phyloP scores from a whole-genome alignment of 2,329 filamentous ascomycete species.

The Dactylonectria estremocensis region DNA sequence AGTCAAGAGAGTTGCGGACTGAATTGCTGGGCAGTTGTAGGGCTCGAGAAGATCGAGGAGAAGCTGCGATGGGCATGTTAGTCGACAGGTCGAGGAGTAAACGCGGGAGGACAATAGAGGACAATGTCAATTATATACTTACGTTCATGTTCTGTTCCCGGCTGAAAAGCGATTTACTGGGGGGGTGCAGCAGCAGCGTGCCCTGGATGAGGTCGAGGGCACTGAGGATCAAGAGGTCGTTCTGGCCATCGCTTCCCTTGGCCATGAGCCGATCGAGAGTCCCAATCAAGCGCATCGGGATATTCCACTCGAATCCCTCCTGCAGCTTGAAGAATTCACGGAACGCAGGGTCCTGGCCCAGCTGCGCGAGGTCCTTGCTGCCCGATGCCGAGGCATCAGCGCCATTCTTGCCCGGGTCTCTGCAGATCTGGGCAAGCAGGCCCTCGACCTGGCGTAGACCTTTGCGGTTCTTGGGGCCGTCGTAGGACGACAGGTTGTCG shows the following conservation, averaged over 20 bases:
- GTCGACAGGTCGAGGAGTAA: neutral
- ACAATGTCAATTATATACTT: conserved; percentile 48
- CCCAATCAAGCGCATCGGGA: conserved; percentile 86
- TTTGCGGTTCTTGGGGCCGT: conserved; percentile 91
- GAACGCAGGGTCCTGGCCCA: conserved; percentile 89
- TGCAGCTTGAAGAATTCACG: conserved; percentile 97
- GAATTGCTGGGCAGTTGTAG: conserved; percentile 91
- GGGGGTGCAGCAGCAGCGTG: conserved; percentile 88
- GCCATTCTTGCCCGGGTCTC: conserved; percentile 51
- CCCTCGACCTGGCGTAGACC: conserved; percentile 95
- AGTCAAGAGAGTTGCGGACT: conserved; percentile 90
- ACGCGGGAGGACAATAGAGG: neutral
- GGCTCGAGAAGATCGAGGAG: conserved; percentile 95
- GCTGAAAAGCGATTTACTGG: conserved; percentile 88
- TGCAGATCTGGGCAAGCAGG: conserved; percentile 91
- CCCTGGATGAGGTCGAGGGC: conserved; percentile 93
- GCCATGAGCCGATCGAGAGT: conserved; percentile 90
- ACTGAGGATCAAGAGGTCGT: conserved; percentile 89
- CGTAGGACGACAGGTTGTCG: conserved; percentile 95
- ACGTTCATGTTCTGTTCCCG: conserved; percentile 96
- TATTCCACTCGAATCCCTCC: conserved; percentile 98
- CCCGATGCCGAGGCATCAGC: conserved; percentile 60
- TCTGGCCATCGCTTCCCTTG: conserved; percentile 84
- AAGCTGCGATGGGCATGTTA: conserved; percentile 65
- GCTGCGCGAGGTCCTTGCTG: conserved; percentile 76